Conservation (phyloP, 1,139 yeast species). For the Nakaseomyces sp. region DNA sequence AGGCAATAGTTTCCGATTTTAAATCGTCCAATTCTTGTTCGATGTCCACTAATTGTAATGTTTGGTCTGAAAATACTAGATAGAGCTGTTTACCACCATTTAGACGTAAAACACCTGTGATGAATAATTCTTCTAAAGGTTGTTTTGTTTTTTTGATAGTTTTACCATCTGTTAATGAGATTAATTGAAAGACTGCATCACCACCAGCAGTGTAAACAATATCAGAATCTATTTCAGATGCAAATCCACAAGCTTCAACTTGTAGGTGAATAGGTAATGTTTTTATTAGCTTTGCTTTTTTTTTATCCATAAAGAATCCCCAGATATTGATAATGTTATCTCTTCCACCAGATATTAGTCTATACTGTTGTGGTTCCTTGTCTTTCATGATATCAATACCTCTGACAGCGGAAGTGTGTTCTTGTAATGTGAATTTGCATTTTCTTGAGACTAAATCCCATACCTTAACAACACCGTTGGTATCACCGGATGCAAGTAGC, state of each 20-base stretch:
- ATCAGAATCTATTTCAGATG: conserved; percentile 20
- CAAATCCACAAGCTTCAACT: conserved; percentile 73
- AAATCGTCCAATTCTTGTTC: conserved; percentile 23
- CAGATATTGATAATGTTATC: conserved; percentile 53
- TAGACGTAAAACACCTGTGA: conserved; percentile 46
- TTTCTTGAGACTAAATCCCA: conserved; percentile 88
- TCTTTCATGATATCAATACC: conserved; percentile 55
- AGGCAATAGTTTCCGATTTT: conserved; percentile 35
- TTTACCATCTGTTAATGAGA: conserved; percentile 40
- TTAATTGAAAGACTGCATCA: conserved; percentile 52
- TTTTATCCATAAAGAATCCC: conserved; percentile 43
- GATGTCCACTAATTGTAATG: conserved; percentile 49
- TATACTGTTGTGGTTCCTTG: conserved; percentile 36
- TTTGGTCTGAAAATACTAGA: conserved; percentile 72
- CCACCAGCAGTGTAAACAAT: conserved; percentile 75
- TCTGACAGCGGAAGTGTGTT: conserved; percentile 80
- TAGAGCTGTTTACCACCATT: conserved; percentile 29
- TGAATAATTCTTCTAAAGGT: conserved; percentile 62
- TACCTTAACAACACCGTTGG: conserved; percentile 71
- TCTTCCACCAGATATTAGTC: conserved; percentile 77
- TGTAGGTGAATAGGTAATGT: conserved; percentile 70
- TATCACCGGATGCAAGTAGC: conserved; percentile 80
- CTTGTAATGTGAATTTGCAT: conserved; percentile 53
- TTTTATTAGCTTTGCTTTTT: conserved; percentile 46
- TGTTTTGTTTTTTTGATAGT: conserved; percentile 40